These are phyloP conservation scores for Pythium phragmiticola DNA, from an alignment of 352 stramenopile genomes.

Conservation along the genomic window DNA sequence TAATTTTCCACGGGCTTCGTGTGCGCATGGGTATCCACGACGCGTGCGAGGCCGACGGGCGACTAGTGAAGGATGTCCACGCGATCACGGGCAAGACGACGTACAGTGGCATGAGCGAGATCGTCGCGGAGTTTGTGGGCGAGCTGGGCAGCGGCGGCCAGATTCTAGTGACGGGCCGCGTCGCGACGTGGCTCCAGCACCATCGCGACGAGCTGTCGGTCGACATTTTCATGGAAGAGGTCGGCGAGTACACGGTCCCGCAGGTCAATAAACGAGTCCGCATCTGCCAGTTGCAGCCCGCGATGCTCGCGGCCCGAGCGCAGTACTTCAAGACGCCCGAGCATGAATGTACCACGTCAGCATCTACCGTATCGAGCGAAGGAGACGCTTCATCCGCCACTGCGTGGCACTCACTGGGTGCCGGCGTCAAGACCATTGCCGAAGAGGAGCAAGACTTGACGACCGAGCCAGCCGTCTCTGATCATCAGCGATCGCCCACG, in stretches of 20 bases:
- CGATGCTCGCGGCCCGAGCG: slow-evolving; percentile 12
- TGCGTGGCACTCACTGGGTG: neutral
- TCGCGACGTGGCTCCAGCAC: slow-evolving; percentile 8
- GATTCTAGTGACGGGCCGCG: slow-evolving; percentile 12
- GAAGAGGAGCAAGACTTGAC: neutral
- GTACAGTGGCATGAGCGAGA: slow-evolving; percentile 26
- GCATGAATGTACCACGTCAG: neutral
- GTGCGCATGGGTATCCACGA: slow-evolving; percentile 40
- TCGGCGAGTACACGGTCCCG: slow-evolving; percentile 36
- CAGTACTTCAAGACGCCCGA: slow-evolving; percentile 3
- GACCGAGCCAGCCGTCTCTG: neutral
- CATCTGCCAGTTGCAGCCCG: slow-evolving; percentile 44
- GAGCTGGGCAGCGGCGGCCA: slow-evolving; percentile 33
- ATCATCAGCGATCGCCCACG: neutral
- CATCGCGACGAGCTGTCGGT: slow-evolving; percentile 15
- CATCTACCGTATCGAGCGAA: neutral
- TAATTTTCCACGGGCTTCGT: slow-evolving; percentile 29
- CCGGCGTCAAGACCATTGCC: neutral
- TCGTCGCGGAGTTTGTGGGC: slow-evolving; percentile 28
- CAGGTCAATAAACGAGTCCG: slow-evolving; percentile 41
- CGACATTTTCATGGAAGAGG: slow-evolving; percentile 28
- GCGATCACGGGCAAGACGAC: slow-evolving; percentile 27
- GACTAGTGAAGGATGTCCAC: slow-evolving; percentile 24
- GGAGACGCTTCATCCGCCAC: neutral
- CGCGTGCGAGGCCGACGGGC: slow-evolving; percentile 6